Conservation (phyloP, 176 grass and related monocot genomes). For the Guadua angustifolia region DNA sequence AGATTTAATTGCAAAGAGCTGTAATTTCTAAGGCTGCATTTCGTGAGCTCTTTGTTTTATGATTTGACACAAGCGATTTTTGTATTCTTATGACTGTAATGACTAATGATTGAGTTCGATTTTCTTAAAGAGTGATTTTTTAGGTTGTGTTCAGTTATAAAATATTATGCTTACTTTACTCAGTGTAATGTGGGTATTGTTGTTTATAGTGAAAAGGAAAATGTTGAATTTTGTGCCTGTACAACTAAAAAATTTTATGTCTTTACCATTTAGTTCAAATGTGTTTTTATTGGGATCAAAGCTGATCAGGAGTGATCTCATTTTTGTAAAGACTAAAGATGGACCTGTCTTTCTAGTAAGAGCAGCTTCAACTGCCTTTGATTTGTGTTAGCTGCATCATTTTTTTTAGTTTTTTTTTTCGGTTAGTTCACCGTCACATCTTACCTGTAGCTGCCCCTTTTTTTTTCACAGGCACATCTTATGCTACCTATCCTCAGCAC, state of each 20-base stretch:
- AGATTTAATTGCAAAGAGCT: slow-evolving; percentile 3
- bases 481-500: neutral
- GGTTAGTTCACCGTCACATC: neutral
- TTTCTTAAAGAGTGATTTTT: neutral
- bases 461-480: neutral
- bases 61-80: slow-evolving; percentile 12
- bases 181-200: neutral
- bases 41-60: neutral
- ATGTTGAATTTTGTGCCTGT: neutral
- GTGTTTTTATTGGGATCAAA: neutral
- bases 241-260: neutral
- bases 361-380: neutral
- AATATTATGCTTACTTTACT: neutral
- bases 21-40: neutral
- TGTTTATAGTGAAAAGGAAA: neutral
- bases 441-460: neutral
- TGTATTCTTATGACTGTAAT: neutral
- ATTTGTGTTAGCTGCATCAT: neutral
- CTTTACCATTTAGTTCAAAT: neutral
- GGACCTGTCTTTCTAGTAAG: neutral
- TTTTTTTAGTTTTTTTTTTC: neutral
- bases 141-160: neutral
- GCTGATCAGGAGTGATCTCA: neutral
- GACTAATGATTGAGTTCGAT: neutral
- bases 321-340: neutral